Percentiles rank a stretch among this genome's conserved stretches.
These are phyloP conservation scores for Nymphaea colorata DNA, from an alignment of 164 flowering plant species.

Conservation along the genomic window DNA sequence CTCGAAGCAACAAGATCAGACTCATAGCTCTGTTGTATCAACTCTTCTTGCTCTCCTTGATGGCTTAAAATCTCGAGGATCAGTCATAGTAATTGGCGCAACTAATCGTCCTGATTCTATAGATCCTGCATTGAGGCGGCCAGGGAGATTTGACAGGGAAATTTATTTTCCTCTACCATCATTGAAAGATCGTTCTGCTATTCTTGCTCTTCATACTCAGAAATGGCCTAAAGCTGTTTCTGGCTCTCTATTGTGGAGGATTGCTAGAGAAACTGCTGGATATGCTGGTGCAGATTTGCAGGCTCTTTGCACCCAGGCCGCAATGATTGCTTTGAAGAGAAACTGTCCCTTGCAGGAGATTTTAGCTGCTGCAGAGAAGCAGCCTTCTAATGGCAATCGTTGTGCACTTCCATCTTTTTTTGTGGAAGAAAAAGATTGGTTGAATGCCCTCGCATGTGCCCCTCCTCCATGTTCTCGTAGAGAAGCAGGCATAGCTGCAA, in stretches of 20 bases:
- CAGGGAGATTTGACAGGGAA: constrained; percentile 98
- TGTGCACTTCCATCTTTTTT: constrained; percentile 56
- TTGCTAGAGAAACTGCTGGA: constrained; percentile 69
- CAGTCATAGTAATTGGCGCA: constrained; percentile 96
- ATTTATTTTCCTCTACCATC: constrained; percentile 94
- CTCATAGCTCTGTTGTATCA: constrained; percentile 97
- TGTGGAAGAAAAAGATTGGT: constrained; percentile 95
- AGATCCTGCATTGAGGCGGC: constrained; percentile 95
- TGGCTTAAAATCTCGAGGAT: constrained; percentile 94
- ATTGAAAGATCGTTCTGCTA: constrained; percentile 75
- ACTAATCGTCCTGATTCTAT: constrained; percentile 97
- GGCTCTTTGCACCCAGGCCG: constrained; percentile 97
- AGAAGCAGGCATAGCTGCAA: constrained; percentile 84
- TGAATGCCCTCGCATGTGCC: constrained; percentile 73
- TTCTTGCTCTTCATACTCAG: constrained; percentile 79
- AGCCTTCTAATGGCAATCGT: constrained; percentile 16
- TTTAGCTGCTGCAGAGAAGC: constrained; percentile 44
- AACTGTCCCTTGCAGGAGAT: constrained; percentile 65
- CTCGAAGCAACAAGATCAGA: constrained; percentile 89
- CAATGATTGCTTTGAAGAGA: constrained; percentile 77
- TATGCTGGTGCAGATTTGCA: constrained; percentile 99
- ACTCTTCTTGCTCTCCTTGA: constrained; percentile 90
- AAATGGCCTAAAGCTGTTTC: constrained; percentile 83
- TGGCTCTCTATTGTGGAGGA: constrained; percentile 65
- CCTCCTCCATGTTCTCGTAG: constrained; percentile 96